Conservation (phyloP, 2,329 filamentous ascomycete species). For the Colletotrichum brevisporum region DNA sequence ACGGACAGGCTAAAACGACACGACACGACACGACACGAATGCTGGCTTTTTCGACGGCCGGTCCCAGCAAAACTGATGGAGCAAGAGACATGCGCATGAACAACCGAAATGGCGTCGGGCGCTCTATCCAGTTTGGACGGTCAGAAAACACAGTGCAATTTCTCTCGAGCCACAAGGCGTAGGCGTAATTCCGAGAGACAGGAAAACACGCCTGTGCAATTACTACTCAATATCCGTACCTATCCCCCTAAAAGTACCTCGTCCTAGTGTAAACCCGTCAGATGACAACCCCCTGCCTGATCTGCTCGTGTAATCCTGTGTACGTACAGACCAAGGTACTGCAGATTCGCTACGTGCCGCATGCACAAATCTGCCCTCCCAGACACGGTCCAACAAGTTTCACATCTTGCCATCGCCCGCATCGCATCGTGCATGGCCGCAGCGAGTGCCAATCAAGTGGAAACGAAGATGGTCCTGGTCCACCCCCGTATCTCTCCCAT, state of each 20-base stretch:
- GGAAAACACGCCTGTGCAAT: neutral
- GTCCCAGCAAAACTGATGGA: neutral
- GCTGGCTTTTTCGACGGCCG: neutral
- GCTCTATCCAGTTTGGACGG: conserved; percentile 12
- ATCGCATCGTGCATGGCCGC: conserved; percentile 7
- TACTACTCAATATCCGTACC: no score
- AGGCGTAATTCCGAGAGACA: neutral
- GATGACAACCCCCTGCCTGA: no score
- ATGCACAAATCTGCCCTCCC: neutral
- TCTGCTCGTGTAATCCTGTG: no score
- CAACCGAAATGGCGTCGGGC: conserved; percentile 22
- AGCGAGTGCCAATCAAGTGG: conserved; percentile 25
- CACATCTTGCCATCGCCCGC: conserved; percentile 7
- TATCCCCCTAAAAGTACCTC: no score
- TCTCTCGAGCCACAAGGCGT: neutral
- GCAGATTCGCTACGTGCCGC: neutral
- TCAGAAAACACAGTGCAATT: conserved; percentile 3
- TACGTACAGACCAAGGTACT: no score
- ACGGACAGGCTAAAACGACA: neutral
- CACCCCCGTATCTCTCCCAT: conserved; percentile 6
- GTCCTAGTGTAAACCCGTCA: no score
- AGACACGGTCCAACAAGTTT: conserved; percentile 24
- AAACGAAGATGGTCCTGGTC: conserved; percentile 17
- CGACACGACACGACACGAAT: conserved; percentile 5
- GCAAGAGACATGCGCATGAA: neutral